Base-by-base conservation (phyloP, 108 stramenopile genomes). In the Bacterosira constricta region DNA sequence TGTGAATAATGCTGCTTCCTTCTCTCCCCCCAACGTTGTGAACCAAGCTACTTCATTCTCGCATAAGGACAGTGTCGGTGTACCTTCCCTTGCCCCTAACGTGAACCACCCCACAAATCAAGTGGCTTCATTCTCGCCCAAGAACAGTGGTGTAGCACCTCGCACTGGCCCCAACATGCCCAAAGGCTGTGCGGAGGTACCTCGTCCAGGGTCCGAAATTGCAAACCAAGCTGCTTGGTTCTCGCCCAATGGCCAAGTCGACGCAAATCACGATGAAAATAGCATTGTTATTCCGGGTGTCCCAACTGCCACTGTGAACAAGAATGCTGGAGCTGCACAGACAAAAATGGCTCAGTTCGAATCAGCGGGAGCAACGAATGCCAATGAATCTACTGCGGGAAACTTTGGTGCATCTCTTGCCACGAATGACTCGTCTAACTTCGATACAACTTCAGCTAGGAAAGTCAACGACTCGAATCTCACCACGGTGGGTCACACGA, bases 231-330 rank as follows among this genome's bases (percentile, higher is more conserved):
- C 55, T 56, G 6, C 35, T 32, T 1, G 15, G 4, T 34, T 36
- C 29, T 34, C 34, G 15, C 55, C 55, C 8, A 35, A 2, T 4
- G 34, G 6, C 1, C n/a, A 56, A 8, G n/a, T 34, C 15, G 35
- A 56, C 30, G 8, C 6, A 20, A 42, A 11, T 9, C 2, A 71
- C 36, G 55, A 75, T 20, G 74, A 60, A 23, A 60, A 75, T 52
- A 61, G 60, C 45, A 75, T 75, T 46, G 58, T 75, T 6, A 75
- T 75, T 61, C 74, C 74, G 30, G 66, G 74, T 11, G 44, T 50
- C 31, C 32, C 37, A 35, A 29, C 45, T 37, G 4, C 34, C 32
- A 12, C 42, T 0, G 53, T 37, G 5, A 31, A 54, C 47, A 2
- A 23, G 32, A 31, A 38, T 21, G 25, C 27, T 2, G 36, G 15